Percentiles rank a stretch among this genome's conserved stretches.
Evolutionary conservation across 768 basidiomycete genomes (phyloP).

Genomic region (Mycena vulgaris): DNA sequence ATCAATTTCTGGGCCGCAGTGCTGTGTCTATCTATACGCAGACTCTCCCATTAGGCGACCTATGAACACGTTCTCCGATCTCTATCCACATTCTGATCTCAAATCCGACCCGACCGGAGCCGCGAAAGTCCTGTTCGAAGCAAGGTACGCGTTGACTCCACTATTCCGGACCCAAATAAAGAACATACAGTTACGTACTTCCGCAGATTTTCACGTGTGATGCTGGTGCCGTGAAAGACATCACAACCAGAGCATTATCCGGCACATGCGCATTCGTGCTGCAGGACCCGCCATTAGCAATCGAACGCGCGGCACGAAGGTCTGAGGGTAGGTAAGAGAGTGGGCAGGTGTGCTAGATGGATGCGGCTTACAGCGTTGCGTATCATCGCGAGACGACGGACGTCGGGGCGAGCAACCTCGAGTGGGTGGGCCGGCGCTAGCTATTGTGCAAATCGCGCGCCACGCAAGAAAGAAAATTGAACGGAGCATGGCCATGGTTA

Average conservation of each 20-base stretch:
- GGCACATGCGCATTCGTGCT: constrained; percentile 11
- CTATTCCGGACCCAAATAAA: neutral
- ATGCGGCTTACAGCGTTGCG: neutral
- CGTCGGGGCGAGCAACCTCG: too few relatives aligned
- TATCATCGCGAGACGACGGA: too few relatives aligned
- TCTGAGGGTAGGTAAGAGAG: constrained; percentile 19
- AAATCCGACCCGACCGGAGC: constrained; percentile 19
- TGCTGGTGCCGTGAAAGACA: too few relatives aligned
- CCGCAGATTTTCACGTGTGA: too few relatives aligned
- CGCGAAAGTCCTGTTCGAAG: constrained; percentile 16
- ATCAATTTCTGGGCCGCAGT: too few relatives aligned
- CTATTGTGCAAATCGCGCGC: too few relatives aligned
- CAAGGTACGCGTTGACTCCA: constrained; percentile 22
- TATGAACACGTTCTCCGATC: neutral
- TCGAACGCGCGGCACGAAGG: constrained; percentile 14
- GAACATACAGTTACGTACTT: too few relatives aligned
- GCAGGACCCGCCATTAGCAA: constrained; percentile 16
- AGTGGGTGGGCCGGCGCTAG: too few relatives aligned
- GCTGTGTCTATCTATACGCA: too few relatives aligned
- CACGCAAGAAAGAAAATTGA: too few relatives aligned
- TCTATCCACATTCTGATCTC: constrained; percentile 4
- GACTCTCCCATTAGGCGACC: too few relatives aligned
- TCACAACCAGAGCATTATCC: neutral
- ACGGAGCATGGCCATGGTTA: too few relatives aligned
- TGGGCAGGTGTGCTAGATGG: constrained; percentile 14